Base-by-base conservation (phyloP, 768 basidiomycete genomes). In the Candolleomyces efflorescens region DNA sequence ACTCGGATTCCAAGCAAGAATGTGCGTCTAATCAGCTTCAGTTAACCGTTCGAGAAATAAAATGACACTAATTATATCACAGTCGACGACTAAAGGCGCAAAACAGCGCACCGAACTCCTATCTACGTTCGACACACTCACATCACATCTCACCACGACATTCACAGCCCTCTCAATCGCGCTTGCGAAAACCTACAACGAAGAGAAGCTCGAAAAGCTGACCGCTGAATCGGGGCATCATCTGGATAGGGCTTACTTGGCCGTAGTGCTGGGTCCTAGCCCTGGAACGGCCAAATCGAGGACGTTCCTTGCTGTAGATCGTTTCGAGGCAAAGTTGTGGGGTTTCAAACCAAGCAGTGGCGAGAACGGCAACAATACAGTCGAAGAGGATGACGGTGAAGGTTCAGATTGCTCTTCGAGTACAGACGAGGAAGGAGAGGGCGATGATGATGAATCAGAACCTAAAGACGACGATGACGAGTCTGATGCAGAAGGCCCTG, bases 101-200 rank as follows among this genome's bases (percentile, higher is more conserved):
- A 90, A 84, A 69, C 82, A 82, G 61, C 80, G 84, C 12, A 72
- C 72, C 5, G 88, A 90, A 26, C 69, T 91, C 1, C 67, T 92
- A 13, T 71, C 77, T 3, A 82, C 88, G 7, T 85, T 84, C 54
- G 90, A 92, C 64, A 86, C 82, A 0, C 78, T 92, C 18, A 72
- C 83, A 0, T 91, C 87, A 1, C 90, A 92, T 69, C 73, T 92
- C 12, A 75, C 80, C 53, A 89, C 89, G 0, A 90, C 90, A 0
- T 92, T 91, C 66, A 78, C 82, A 9, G 81, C 87, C 0, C 75
- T 92, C 5, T 87, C 89, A 1, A 84, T 84, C 0, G 85, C 90
- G 0, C 71, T 89, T 18, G 85, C 87, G 1, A 43, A 24, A 27
- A 24, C 7, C 20, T 32, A n/a, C 44, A 41, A 23, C 20, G 51